These are phyloP conservation scores for Leptosphaerulina australis DNA, from an alignment of 2,329 filamentous ascomycete genomes.

Conservation along the genomic window DNA sequence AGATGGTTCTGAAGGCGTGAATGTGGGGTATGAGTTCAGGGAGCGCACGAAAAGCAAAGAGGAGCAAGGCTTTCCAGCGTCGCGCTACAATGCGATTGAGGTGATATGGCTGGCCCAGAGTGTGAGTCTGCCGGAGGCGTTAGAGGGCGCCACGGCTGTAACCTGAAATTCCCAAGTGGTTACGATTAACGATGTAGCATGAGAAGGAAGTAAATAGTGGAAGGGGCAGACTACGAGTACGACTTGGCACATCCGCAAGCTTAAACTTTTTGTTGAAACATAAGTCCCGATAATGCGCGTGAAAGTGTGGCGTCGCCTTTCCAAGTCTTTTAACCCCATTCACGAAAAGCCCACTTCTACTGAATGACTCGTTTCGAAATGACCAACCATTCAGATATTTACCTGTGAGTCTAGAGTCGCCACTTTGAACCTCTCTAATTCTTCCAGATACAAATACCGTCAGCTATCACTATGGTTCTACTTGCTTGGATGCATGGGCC, in stretches of 20 bases:
- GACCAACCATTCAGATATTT: too few relatives aligned
- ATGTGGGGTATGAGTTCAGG: slow-evolving; percentile 21
- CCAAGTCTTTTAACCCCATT: too few relatives aligned
- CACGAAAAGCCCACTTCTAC: too few relatives aligned
- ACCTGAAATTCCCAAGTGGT: background rate
- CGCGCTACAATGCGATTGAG: background rate
- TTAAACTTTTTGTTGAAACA: too few relatives aligned
- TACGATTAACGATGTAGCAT: background rate
- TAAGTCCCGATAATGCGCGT: too few relatives aligned
- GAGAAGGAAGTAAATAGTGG: too few relatives aligned
- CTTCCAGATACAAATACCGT: background rate
- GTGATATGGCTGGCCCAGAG: background rate
- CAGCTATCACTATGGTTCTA: background rate
- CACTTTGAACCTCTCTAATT: background rate
- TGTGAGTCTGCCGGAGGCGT: background rate
- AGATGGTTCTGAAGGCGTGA: slow-evolving; percentile 9
- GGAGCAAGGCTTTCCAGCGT: slow-evolving; percentile 16
- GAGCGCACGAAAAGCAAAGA: slow-evolving; percentile 3
- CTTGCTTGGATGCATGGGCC: background rate
- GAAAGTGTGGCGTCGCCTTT: too few relatives aligned
- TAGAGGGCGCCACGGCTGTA: background rate
- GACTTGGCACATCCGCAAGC: too few relatives aligned
- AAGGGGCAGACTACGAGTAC: too few relatives aligned
- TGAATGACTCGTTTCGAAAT: too few relatives aligned
- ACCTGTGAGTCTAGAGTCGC: background rate